Evolutionary conservation across 1,284 basidiomycete species (phyloP).

Genomic region (Naganishia sp.): DNA sequence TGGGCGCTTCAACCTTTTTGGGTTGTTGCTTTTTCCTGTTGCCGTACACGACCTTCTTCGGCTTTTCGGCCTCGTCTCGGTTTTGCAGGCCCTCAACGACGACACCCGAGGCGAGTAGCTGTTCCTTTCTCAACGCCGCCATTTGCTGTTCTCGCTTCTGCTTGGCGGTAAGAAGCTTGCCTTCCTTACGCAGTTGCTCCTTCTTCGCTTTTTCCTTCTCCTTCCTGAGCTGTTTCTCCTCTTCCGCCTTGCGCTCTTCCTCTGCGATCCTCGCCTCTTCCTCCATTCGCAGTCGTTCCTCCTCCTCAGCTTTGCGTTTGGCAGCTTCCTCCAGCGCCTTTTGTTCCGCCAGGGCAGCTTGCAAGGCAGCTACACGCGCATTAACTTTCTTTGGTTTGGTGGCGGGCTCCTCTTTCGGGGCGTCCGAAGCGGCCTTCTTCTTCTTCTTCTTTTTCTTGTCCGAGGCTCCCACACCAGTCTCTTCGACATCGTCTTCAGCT

Average conservation of each 20-base stretch:
- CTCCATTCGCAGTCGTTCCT: conserved; percentile 75
- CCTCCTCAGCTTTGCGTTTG: conserved; percentile 36
- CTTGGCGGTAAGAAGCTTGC: conserved; percentile 86
- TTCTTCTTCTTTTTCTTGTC: conserved; percentile 80
- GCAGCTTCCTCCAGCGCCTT: conserved; percentile 75
- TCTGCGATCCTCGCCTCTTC: conserved; percentile 75
- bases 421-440: conserved; percentile 79
- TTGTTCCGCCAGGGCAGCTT: conserved; percentile 85
- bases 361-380: conserved; percentile 65
- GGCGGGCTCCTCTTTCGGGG: conserved; percentile 63
- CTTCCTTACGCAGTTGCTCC: conserved; percentile 85
- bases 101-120: conserved; percentile 83
- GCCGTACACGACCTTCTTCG: conserved; percentile 76
- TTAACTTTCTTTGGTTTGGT: conserved; percentile 67
- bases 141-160: conserved; percentile 92
- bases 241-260: conserved; percentile 84
- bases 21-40: conserved; percentile 68
- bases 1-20: conserved; percentile 56
- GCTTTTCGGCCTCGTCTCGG: conserved; percentile 54
- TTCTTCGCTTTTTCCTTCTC: conserved; percentile 91
- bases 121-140: conserved; percentile 87
- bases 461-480: conserved; percentile 57
- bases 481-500: conserved; percentile 55
- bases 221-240: conserved; percentile 71
- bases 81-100: conserved; percentile 80